These are phyloP conservation scores for Camelina neglecta DNA, from an alignment of 345 rosid genomes.

Conservation along the genomic window DNA sequence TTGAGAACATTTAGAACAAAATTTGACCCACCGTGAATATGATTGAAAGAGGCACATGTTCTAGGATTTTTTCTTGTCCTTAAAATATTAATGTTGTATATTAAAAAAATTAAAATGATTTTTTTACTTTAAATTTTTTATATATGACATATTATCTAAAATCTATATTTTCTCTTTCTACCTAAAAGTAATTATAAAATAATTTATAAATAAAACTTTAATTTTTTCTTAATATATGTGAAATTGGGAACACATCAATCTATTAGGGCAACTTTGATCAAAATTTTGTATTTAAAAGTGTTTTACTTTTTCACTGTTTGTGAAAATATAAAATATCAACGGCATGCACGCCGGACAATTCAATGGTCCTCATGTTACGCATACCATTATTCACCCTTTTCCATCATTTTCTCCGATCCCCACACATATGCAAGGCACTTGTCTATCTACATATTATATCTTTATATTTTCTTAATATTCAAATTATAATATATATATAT, in stretches of 20 bases:
- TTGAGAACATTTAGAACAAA: slow-evolving; percentile 16
- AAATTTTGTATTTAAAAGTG: slow-evolving; percentile 20
- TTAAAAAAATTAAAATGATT: too few relatives aligned
- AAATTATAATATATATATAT: too few relatives aligned
- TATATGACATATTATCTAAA: too few relatives aligned
- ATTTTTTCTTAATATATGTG: too few relatives aligned
- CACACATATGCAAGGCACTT: slow-evolving; percentile 36
- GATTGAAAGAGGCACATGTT: slow-evolving; percentile 36
- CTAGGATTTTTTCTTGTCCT: too few relatives aligned
- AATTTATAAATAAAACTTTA: too few relatives aligned
- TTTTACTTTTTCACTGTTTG: slow-evolving; percentile 27
- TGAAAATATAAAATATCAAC: slow-evolving; percentile 27
- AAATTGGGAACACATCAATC: too few relatives aligned
- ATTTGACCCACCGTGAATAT: slow-evolving; percentile 35
- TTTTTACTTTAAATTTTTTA: too few relatives aligned
- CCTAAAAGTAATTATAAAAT: too few relatives aligned
- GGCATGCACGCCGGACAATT: slow-evolving; percentile 51
- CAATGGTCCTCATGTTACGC: slow-evolving; percentile 43
- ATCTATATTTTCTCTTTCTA: too few relatives aligned
- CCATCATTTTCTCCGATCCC: slow-evolving; percentile 40
- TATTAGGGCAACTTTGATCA: slow-evolving; percentile 27
- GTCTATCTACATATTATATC: not conserved
- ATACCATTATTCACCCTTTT: slow-evolving; percentile 29
- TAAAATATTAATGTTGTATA: too few relatives aligned
- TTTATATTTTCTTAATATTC: too few relatives aligned